Base-by-base conservation (phyloP, 176 grass and related monocot genomes). In the Eremochloa ophiuroides region DNA sequence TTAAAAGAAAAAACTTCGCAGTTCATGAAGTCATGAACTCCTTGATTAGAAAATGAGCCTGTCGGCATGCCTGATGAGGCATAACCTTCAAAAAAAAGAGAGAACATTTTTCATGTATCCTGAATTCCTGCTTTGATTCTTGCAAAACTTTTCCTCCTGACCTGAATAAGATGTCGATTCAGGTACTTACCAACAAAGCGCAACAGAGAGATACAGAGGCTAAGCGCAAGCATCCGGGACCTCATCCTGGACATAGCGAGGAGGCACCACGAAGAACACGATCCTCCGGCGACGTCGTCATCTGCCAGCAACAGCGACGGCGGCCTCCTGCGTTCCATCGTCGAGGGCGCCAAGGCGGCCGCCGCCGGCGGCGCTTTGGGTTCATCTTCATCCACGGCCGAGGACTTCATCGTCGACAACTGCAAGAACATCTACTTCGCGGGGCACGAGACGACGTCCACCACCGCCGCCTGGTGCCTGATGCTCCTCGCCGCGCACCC, bases 341-440 rank as follows among this genome's bases (percentile, higher is more conserved):
- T 97, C 20, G 77, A 94, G 68, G 92, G 92, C 62, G 75, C 92
- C 26, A 69, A 70, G 58, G 58, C 58, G 41, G 9, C 75, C 6
- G 40, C 28, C 2, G 41, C 85, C 26, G 35, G 50, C 50, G 50
- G n/a, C n/a, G n/a, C 50, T 3, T 43, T 76, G 11, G 16, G 27
- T 41, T 73, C 85, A 11, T 28, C 55, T n/a, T n/a, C n/a, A n/a
- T n/a, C n/a, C 14, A 80, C 69, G 0, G 6, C 68, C 1, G 88
- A 92, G 28, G 85, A 82, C 41, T 91, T 97, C 50, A 92, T 94
- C 1, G 80, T 94, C 5, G 92, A 94, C 78, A 97, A 97, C 66
- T 97, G 95, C 86, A 94, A 94, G 80, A 94, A 88, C 62, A 91
- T 97, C 23, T 97, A 91, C 87, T 94, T 97, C 2, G 87, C 83